Conservation (phyloP, 164 flowering plant genomes). For the Taxillus chinensis region DNA sequence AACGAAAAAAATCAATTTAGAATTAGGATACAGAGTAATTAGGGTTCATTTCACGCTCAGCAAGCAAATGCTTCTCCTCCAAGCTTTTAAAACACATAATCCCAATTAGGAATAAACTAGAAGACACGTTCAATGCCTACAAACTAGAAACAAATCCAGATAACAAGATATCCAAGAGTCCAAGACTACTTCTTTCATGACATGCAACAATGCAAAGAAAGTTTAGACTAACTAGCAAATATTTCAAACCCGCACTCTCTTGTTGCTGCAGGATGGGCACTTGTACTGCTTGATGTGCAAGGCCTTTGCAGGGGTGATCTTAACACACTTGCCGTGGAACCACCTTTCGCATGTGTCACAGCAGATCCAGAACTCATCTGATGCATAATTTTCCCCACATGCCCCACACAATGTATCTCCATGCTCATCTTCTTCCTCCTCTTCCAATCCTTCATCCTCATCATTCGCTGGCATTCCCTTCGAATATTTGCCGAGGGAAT, state of each 20-base stretch:
- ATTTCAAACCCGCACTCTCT: constrained; percentile 48
- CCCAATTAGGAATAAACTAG: neutral
- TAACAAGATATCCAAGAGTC: constrained; percentile 4
- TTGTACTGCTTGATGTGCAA: constrained; percentile 96
- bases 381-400: constrained; percentile 74
- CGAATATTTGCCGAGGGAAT: constrained; percentile 33
- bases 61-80: too few species aligned
- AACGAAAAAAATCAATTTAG: neutral
- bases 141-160: constrained; percentile 4
- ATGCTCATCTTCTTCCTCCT: constrained; percentile 64
- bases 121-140: constrained; percentile 7
- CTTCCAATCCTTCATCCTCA: constrained; percentile 53
- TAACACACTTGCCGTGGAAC: constrained; percentile 93
- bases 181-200: constrained; percentile 3
- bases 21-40: neutral
- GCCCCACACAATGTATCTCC: constrained; percentile 85
- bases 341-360: constrained; percentile 82
- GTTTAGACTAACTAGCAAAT: constrained; percentile 8
- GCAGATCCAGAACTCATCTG: constrained; percentile 92
- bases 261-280: constrained; percentile 86
- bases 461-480: constrained; percentile 36
- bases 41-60: too few species aligned
- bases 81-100: neutral
- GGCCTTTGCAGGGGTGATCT: constrained; percentile 79
- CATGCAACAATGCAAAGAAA: constrained; percentile 12